These are phyloP conservation scores for Leishmania tarentolae DNA, from an alignment of 208 protist species.

Conservation along the genomic window DNA sequence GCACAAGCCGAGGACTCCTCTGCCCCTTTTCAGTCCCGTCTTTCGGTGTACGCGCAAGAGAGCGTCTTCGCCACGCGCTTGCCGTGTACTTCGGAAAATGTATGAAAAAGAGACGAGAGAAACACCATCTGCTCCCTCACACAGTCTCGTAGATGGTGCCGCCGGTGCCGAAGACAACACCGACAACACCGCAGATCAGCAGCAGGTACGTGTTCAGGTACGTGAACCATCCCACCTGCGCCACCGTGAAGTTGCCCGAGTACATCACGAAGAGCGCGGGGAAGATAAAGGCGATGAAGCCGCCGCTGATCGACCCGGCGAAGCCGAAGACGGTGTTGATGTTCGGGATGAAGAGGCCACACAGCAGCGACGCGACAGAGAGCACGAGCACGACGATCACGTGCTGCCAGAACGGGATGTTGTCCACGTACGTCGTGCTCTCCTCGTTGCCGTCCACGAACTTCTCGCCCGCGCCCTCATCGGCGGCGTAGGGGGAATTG, in stretches of 20 bases:
- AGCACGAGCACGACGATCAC: slow-evolving; percentile 35
- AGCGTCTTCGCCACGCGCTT: too few species aligned
- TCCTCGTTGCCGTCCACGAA: slow-evolving; percentile 13
- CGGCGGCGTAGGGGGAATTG: not conserved
- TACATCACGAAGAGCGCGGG: slow-evolving; percentile 68
- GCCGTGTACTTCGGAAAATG: too few species aligned
- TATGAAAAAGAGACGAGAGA: too few species aligned
- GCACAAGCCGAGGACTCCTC: too few species aligned
- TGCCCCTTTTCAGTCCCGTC: too few species aligned
- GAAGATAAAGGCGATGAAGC: slow-evolving; percentile 64
- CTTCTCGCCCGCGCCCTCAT: slow-evolving; percentile 6
- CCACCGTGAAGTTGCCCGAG: slow-evolving; percentile 46
- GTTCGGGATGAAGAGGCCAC: slow-evolving; percentile 74
- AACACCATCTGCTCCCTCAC: not conserved
- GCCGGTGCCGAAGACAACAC: slow-evolving; percentile 34
- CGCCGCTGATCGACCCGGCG: slow-evolving; percentile 54
- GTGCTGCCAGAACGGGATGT: slow-evolving; percentile 49
- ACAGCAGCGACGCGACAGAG: slow-evolving; percentile 42
- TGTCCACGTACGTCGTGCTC: slow-evolving; percentile 44
- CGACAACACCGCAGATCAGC: slow-evolving; percentile 43
- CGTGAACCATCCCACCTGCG: slow-evolving; percentile 44
- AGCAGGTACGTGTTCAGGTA: slow-evolving; percentile 59
- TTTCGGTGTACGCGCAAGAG: too few species aligned
- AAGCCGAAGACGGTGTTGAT: slow-evolving; percentile 73
- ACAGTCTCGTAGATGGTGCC: slow-evolving; percentile 36